Evolutionary conservation across 495 filamentous ascomycete genomes (phyloP).

Genomic region (Cercophora samala): DNA sequence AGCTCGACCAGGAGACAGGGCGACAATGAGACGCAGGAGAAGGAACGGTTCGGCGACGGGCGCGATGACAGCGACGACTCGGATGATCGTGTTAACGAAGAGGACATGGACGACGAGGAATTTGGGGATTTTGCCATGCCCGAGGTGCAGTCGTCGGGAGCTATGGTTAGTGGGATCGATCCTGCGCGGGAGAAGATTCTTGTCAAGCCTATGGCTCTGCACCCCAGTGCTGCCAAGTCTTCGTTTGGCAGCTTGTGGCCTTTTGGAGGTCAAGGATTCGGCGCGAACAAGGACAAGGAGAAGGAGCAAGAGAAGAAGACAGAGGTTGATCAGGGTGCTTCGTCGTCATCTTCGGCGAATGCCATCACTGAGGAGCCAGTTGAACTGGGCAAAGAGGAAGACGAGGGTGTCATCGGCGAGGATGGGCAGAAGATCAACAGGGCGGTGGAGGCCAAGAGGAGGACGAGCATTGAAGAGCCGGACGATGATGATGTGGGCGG

Average conservation of each 20-base stretch:
- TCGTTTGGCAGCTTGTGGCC: constrained; percentile 49
- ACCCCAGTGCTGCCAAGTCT: constrained; percentile 37
- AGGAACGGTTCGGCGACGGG: constrained; percentile 46
- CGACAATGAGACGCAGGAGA: constrained; percentile 14
- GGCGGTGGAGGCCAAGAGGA: constrained; percentile 50
- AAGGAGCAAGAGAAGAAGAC: constrained; percentile 17
- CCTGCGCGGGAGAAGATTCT: constrained; percentile 35
- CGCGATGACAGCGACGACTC: constrained; percentile 44
- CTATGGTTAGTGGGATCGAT: constrained; percentile 35
- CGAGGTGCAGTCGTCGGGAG: constrained; percentile 36
- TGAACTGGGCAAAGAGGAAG: constrained; percentile 29
- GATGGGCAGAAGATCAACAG: constrained; percentile 45
- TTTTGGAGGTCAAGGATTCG: constrained; percentile 34
- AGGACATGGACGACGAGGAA: constrained; percentile 49
- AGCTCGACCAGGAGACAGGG: constrained; percentile 10
- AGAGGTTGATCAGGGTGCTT: background rate
- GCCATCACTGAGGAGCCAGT: constrained; percentile 32
- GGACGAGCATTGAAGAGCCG: constrained; percentile 56
- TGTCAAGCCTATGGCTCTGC: constrained; percentile 46
- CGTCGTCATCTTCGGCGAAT: background rate
- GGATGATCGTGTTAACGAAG: constrained; percentile 31
- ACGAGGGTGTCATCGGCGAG: constrained; percentile 32
- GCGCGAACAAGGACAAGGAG: constrained; percentile 33
- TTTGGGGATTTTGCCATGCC: constrained; percentile 55
- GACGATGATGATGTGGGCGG: constrained; percentile 48